Evolutionary conservation across 192 early-diverging fungal species (phyloP), one percentile per base, ranked within the genome.

Genomic region (Cladochytrium replicatum): DNA sequence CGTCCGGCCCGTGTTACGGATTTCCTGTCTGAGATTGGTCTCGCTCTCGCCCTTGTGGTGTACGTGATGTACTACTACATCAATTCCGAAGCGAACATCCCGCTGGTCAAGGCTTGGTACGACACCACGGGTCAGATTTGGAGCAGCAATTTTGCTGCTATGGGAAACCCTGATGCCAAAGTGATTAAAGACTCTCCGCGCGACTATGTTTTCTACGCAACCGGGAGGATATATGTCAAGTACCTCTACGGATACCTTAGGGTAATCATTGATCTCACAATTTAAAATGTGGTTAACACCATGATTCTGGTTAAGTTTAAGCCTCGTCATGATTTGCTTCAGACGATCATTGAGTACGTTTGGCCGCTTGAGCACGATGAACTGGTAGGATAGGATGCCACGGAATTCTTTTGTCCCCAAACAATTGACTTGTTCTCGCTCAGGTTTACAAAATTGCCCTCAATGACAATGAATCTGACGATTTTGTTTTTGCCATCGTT

Each of bases 141-240:
- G n/a, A n/a, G n/a, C n/a, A n/a, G n/a, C n/a, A n/a, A n/a, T n/a
- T n/a, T n/a, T n/a, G n/a, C n/a, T n/a, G n/a, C n/a, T n/a, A n/a
- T n/a, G n/a, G n/a, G n/a, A n/a, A n/a, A n/a, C n/a, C n/a, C n/a
- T n/a, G n/a, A n/a, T n/a, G n/a, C n/a, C 58, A 55, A 57, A 45
- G 46, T 85, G 29, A 58, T 79, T 23, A 56, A 74, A 49, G 89
- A 91, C 58, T 82, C 82, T 31, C 81, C 86, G 2, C 42, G 75
- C 1, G 82, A 89, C 50, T 83, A 77, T 64, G 55, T 88, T 17
- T 72, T 89, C 30, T 88, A 86, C 46, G 80, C 80, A 31, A 80
- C 82, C 53, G 89, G 89, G 2, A 70, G 89, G 4, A 60, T 75
- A 11, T 78, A 68, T 34, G 61, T 83, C 67, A 68, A 80, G 52